Percentiles rank a stretch among this genome's conserved stretches.
phyloP scores from a whole-genome alignment of 495 filamentous ascomycete species.

The Hyaloscypha bicolor region DNA sequence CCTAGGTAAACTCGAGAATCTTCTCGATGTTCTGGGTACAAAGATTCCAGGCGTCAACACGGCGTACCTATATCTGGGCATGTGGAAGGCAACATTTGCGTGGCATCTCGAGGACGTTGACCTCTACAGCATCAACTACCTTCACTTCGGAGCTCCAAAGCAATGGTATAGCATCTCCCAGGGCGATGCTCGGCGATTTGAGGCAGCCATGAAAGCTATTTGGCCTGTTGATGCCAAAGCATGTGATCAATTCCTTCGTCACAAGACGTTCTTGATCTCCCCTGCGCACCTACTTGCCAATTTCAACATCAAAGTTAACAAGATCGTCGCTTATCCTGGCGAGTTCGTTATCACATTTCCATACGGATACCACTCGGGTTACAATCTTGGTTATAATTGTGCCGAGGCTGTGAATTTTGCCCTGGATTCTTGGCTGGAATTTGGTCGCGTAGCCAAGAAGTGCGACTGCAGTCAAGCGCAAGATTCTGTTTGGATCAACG shows the following conservation, averaged over 20 bases:
- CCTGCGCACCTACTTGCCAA: slow-evolving; percentile 82
- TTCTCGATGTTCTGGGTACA: slow-evolving; percentile 91
- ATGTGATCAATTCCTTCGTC: slow-evolving; percentile 93
- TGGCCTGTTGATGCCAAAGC: slow-evolving; percentile 97
- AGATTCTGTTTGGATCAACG: slow-evolving; percentile 98
- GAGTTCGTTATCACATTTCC: slow-evolving; percentile 99
- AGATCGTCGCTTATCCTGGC: slow-evolving; percentile 91
- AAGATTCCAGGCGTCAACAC: slow-evolving; percentile 98
- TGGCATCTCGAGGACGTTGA: slow-evolving; percentile 99
- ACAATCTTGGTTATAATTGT: slow-evolving; percentile 98
- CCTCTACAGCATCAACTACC: slow-evolving; percentile 99
- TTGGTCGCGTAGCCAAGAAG: slow-evolving; percentile 95
- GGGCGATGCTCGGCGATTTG: slow-evolving; percentile 90
- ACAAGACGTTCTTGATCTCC: slow-evolving; percentile 98
- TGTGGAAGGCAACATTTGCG: slow-evolving; percentile 99
- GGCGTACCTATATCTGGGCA: slow-evolving; percentile 96
- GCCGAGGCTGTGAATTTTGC: slow-evolving; percentile 99
- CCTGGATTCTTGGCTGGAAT: slow-evolving; percentile 88
- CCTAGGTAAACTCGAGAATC: slow-evolving; percentile 87
- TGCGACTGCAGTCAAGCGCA: slow-evolving; percentile 84
- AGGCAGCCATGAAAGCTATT: slow-evolving; percentile 91
- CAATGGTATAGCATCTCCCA: slow-evolving; percentile 99
- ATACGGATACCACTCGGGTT: slow-evolving; percentile 98
- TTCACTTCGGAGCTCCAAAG: slow-evolving; percentile 97
- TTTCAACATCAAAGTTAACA: slow-evolving; percentile 94